phyloP scores from a whole-genome alignment of 495 filamentous ascomycete species.

The Aspergillus baeticus region DNA sequence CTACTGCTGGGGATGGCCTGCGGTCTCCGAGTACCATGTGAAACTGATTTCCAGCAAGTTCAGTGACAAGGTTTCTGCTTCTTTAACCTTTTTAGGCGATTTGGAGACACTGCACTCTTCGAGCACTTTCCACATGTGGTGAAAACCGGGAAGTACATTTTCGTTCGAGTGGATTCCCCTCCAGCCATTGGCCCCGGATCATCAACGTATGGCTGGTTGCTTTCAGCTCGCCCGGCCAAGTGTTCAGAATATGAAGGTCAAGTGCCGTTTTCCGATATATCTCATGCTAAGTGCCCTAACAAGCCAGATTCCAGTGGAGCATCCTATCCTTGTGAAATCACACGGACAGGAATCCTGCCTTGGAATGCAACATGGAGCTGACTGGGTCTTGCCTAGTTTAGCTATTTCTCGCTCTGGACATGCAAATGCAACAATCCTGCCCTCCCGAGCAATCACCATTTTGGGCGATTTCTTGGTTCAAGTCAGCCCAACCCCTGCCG shows the following conservation, averaged over 20 bases:
- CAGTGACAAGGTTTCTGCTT: background rate
- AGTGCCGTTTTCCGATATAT: background rate
- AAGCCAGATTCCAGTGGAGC: background rate
- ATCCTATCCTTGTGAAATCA: background rate
- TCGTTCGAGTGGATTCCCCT: background rate
- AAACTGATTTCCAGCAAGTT: background rate
- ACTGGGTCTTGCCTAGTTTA: background rate
- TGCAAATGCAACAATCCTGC: background rate
- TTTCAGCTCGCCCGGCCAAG: background rate
- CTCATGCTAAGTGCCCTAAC: background rate
- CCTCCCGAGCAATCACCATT: background rate
- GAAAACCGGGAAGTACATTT: background rate
- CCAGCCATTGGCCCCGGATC: background rate
- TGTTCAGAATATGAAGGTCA: background rate
- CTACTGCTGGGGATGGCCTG: background rate
- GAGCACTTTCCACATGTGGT: background rate
- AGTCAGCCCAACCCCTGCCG: background rate
- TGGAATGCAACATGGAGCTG: background rate
- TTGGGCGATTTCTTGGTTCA: background rate
- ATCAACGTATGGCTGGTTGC: background rate
- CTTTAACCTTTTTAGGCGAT: background rate
- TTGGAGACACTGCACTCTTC: background rate
- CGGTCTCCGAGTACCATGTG: background rate
- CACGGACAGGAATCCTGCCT: background rate
- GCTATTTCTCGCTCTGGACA: background rate